Evolutionary conservation across 2,329 filamentous ascomycete genomes (phyloP).

Genomic region (Huntiella omanensis): DNA sequence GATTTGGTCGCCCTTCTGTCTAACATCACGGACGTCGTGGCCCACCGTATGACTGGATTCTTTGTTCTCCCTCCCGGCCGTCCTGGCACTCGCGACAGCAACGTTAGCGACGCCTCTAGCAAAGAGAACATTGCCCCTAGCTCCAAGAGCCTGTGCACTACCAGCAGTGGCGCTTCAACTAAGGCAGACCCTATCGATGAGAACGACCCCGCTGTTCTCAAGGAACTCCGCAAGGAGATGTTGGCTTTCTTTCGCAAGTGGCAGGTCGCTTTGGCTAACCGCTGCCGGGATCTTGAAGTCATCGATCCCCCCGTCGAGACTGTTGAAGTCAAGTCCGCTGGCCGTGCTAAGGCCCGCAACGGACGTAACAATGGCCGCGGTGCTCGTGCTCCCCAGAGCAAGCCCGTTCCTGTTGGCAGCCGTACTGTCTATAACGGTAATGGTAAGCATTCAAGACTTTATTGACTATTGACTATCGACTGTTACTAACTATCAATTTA

Average conservation of each 20-base stretch:
- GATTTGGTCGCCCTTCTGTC: slow-evolving; percentile 33
- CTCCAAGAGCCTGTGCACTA: neutral
- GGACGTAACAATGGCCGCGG: slow-evolving; percentile 13
- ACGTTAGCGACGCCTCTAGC: neutral
- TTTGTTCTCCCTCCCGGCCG: slow-evolving; percentile 22
- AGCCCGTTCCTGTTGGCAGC: slow-evolving; percentile 1
- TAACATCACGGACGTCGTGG: slow-evolving; percentile 36
- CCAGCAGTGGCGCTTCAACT: neutral
- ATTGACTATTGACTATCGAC: neutral
- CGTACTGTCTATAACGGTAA: slow-evolving; percentile 3
- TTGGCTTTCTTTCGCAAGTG: slow-evolving; percentile 63
- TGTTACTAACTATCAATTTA: neutral
- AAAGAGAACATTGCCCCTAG: slow-evolving; percentile 9
- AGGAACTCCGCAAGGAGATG: slow-evolving; percentile 50
- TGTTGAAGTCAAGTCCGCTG: slow-evolving; percentile 16
- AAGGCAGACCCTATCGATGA: slow-evolving; percentile 13
- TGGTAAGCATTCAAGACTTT: slow-evolving; percentile 2
- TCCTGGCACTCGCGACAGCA: neutral
- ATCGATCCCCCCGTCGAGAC: slow-evolving; percentile 2
- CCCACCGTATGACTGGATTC: slow-evolving; percentile 29
- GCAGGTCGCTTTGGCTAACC: slow-evolving; percentile 49
- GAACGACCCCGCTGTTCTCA: slow-evolving; percentile 27
- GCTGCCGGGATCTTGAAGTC: slow-evolving; percentile 44
- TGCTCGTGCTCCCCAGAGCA: slow-evolving; percentile 7
- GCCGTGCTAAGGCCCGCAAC: slow-evolving; percentile 15